Evolutionary conservation across 768 basidiomycete genomes (phyloP), one percentile per base, ranked within the genome.

Genomic region (Chalciporus sphaerocephalus): DNA sequence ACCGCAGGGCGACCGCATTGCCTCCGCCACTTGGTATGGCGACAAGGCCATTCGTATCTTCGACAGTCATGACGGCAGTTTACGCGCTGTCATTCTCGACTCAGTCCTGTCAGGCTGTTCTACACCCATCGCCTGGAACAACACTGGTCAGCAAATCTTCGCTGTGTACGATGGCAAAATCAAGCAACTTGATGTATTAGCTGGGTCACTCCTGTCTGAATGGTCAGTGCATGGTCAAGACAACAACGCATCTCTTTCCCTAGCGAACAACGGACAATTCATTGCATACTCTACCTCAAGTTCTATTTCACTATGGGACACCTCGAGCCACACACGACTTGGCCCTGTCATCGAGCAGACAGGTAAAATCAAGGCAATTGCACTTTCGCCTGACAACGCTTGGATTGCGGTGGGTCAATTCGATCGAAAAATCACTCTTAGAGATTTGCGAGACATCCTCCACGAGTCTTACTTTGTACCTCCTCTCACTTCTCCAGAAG

Each of bases 21-120:
- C 47, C 11, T 44, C 45, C 3, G 40, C 28, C 6, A 20, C 35
- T 0, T 33, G 18, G 1, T 17, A 25, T 0, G 30, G 5, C 2
- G 2, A 13, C 4, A 27, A 42, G 4, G 30, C 52, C 3, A 40
- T 52, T 27, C 51, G 28, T 20, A 37, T 50, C 43, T 45, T 45
- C 13, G 6, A 42, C 23, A 16, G 17, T 8, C 34, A 50, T 0
- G 20, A 30, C 12, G 50, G 52, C 17, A 33, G 47, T 5, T 15
- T 13, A 8, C 32, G 52, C 5, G 18, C 47, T 3, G 28, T 42
- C 3, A 40, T 52, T 15, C 53, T 30, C 0, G 40, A 48, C 18
- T 9, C 5, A 20, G 24, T 45, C 23, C 15, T 9, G 15, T 10
- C 3, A 13, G 7, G 10, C 3, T 3, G 6, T 3, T 15, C 35